A percentile compares a stretch with the other conserved stretches of the same genome.
Evolutionary conservation across 768 basidiomycete species (phyloP).

Genomic region (Suillus alpinus): DNA sequence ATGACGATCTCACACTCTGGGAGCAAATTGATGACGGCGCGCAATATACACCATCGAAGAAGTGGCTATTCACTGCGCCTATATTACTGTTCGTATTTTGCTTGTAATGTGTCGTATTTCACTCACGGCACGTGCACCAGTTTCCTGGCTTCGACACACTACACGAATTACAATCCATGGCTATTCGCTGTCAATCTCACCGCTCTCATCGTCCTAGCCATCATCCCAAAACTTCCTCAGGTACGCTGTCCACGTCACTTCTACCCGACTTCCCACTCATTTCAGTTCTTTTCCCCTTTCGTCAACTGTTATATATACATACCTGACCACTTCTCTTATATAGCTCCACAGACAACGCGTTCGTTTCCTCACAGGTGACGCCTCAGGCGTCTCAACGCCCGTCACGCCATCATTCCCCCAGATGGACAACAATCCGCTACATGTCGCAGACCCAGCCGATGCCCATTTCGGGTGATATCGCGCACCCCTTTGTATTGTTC

Average conservation of each 20-base stretch:
- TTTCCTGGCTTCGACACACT: slow-evolving; percentile 96
- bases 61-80: slow-evolving; percentile 91
- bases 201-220: slow-evolving; percentile 69
- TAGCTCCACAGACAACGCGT: slow-evolving; percentile 83
- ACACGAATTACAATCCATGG: slow-evolving; percentile 95
- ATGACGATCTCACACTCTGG: slow-evolving; percentile 97
- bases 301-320: slow-evolving; percentile 6
- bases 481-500: not conserved
- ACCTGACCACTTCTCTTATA: not conserved
- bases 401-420: slow-evolving; percentile 55
- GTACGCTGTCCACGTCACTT: slow-evolving; percentile 39
- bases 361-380: slow-evolving; percentile 66
- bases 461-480: slow-evolving; percentile 39
- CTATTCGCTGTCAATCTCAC: slow-evolving; percentile 88
- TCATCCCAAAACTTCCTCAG: slow-evolving; percentile 95
- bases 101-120: not conserved
- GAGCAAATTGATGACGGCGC: slow-evolving; percentile 99
- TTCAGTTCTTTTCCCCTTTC: slow-evolving; percentile 6
- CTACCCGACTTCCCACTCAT: slow-evolving; percentile 12
- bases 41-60: slow-evolving; percentile 97
- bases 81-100: slow-evolving; percentile 70
- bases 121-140: slow-evolving; percentile 37
- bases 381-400: slow-evolving; percentile 67
- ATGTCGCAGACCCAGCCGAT: slow-evolving; percentile 43
- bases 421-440: slow-evolving; percentile 39